phyloP scores from a whole-genome alignment of 2,329 filamentous ascomycete genomes.

The Parafenestella ontariensis region DNA sequence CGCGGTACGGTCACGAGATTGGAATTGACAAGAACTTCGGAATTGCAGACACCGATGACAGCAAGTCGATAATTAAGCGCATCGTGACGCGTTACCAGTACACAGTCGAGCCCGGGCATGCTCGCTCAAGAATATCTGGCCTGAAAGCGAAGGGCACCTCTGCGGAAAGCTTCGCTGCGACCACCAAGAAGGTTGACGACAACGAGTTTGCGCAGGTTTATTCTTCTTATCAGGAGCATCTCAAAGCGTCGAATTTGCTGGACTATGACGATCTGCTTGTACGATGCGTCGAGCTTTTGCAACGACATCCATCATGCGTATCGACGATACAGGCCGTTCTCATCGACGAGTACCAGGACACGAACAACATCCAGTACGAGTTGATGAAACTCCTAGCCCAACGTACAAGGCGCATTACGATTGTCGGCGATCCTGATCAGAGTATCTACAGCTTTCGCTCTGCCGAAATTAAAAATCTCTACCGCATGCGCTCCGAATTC shows the following conservation, averaged over 20 bases:
- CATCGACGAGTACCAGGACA: slow-evolving; percentile 98
- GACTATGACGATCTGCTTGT: slow-evolving; percentile 95
- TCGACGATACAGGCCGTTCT: slow-evolving; percentile 89
- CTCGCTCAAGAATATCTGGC: slow-evolving; percentile 75
- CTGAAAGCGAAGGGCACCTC: slow-evolving; percentile 65
- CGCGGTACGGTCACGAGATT: slow-evolving; percentile 83
- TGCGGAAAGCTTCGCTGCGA: slow-evolving; percentile 52
- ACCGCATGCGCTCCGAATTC: slow-evolving; percentile 77
- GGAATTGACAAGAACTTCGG: slow-evolving; percentile 83
- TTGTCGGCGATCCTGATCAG: slow-evolving; percentile 96
- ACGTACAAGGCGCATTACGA: slow-evolving; percentile 76
- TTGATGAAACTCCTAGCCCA: slow-evolving; percentile 89
- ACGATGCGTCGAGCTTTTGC: slow-evolving; percentile 80
- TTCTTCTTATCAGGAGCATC: slow-evolving; percentile 76
- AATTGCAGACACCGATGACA: slow-evolving; percentile 87
- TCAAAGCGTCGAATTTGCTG: slow-evolving; percentile 79
- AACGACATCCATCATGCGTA: slow-evolving; percentile 77
- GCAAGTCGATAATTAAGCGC: slow-evolving; percentile 77
- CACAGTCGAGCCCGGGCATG: slow-evolving; percentile 71
- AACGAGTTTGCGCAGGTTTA: slow-evolving; percentile 74
- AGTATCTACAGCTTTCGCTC: slow-evolving; percentile 97
- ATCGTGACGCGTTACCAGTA: slow-evolving; percentile 79
- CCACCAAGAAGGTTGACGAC: slow-evolving; percentile 57
- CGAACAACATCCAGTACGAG: slow-evolving; percentile 93
- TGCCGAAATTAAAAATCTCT: slow-evolving; percentile 88